These are phyloP conservation scores for Adansonia rubrostipa DNA, from an alignment of 441 rosid species.

Conservation along the genomic window DNA sequence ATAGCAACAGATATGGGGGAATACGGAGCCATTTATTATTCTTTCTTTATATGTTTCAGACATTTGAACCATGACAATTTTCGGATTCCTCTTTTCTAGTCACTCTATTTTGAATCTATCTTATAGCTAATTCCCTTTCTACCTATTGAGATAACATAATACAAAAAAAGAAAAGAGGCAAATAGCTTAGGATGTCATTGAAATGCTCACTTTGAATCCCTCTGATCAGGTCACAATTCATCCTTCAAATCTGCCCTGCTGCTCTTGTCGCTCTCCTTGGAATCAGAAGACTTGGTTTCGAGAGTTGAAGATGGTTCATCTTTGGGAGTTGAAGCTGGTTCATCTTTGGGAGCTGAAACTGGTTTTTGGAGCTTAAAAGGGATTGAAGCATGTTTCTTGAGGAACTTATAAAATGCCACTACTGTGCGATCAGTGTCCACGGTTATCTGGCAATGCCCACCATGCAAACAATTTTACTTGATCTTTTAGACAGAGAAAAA, in stretches of 20 bases:
- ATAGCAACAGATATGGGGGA: neutral
- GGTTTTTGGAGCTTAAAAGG: constrained; percentile 96
- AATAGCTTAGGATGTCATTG: constrained; percentile 18
- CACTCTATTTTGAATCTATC: constrained; percentile 25
- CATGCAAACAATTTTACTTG: neutral
- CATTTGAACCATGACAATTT: neutral
- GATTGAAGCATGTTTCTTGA: constrained; percentile 83
- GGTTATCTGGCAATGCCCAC: constrained; percentile 56
- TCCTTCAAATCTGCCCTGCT: constrained; percentile 56
- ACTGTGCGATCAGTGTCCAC: constrained; percentile 90
- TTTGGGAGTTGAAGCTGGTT: constrained; percentile 30
- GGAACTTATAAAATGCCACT: constrained; percentile 87
- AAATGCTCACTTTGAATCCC: neutral
- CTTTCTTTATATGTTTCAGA: neutral
- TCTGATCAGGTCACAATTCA: constrained; percentile 60
- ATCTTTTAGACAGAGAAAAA: too few relatives aligned
- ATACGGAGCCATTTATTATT: neutral
- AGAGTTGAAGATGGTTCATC: constrained; percentile 35
- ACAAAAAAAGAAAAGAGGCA: neutral
- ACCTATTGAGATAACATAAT: constrained; percentile 1
- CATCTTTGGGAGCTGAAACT: constrained; percentile 44
- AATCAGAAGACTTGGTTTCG: constrained; percentile 36
- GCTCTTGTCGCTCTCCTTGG: constrained; percentile 43
- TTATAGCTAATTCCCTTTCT: constrained; percentile 25
- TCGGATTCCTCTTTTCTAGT: constrained; percentile 9